Base-by-base conservation (phyloP, 179 eudicot species). In the Corrigiola litoralis region DNA sequence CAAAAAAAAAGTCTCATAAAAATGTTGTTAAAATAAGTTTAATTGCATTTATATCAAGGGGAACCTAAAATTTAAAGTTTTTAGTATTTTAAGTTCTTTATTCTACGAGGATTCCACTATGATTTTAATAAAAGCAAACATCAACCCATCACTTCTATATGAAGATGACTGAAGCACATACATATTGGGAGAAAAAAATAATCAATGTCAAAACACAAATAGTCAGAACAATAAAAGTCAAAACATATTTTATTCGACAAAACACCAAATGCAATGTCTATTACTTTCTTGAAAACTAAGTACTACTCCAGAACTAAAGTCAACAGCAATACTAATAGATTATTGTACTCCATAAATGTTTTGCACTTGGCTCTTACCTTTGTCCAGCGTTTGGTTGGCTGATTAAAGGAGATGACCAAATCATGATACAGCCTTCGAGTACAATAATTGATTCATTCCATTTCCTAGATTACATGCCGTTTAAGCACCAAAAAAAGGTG, bases 171-270 rank as follows among this genome's bases (percentile, higher is more conserved):
- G 20, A 23, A 57, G 29, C 52, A 63, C 12, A 27, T 44, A n/a
- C 12, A 38, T 38, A 27, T 7, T 34, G 47, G 28, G 1, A 16
- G 3, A 36, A 14, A 48, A 31, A 46, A 55, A 46, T 1, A 58
- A 49, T 24, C 4, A 57, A 29, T 12, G 1, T 38, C 18, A 55
- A 54, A 11, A 1, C 31, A 23, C 20, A 57, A 57, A 70, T 42
- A 14, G 69, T 63, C 64, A 71, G 47, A 40, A 9, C 17, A 10
- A 28, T 3, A 63, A 70, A 72, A 50, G 76, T 72, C 71, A 59
- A 70, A 58, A 21, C 48, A 48, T 64, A 37, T 48, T 38, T 58
- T 72, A 65, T 49, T 59, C 50, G 65, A 46, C 11, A 18, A 20
- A 61, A 58, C 54, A 47, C 16, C 63, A 44, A n/a, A n/a, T n/a